phyloP scores from a whole-genome alignment of 2,329 filamentous ascomycete genomes.

The Penicillium sp. region DNA sequence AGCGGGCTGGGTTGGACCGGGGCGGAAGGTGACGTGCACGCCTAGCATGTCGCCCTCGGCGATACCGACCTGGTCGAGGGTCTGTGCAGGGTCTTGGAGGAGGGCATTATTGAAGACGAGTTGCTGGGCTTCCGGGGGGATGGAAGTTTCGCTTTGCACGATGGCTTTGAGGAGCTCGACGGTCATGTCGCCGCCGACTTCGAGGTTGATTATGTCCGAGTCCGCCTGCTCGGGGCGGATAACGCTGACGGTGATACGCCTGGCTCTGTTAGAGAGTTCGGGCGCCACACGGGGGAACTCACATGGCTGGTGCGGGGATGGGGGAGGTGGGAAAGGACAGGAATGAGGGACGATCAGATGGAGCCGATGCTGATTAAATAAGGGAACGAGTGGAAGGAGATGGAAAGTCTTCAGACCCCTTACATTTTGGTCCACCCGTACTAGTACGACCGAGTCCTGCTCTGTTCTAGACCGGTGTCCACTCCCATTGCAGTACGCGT shows the following conservation, averaged over 20 bases:
- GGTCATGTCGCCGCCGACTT: constrained; percentile 79
- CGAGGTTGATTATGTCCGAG: constrained; percentile 74
- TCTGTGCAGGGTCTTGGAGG: constrained; percentile 73
- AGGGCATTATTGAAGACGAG: constrained; percentile 88
- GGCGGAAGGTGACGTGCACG: constrained; percentile 62
- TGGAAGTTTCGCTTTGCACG: constrained; percentile 77
- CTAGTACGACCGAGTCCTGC: too few species aligned
- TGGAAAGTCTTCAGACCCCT: background rate
- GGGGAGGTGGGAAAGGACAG: background rate
- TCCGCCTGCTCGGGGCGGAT: constrained; percentile 69
- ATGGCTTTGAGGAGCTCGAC: constrained; percentile 82
- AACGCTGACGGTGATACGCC: constrained; percentile 85
- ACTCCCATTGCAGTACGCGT: background rate
- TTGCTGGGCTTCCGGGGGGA: constrained; percentile 71
- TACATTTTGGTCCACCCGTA: background rate
- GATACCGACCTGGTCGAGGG: constrained; percentile 76
- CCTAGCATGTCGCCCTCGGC: constrained; percentile 90
- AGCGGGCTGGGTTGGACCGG: constrained; percentile 29
- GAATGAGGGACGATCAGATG: background rate
- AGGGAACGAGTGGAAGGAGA: background rate
- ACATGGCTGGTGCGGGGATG: constrained; percentile 1
- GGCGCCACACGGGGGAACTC: background rate
- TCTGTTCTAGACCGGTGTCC: background rate
- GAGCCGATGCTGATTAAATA: background rate
- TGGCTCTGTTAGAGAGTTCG: constrained; percentile 35